Evolutionary conservation across 129 eudicot genomes (phyloP), one percentile per base, ranked within the genome.

Genomic region (Helichrysum umbraculigerum): DNA sequence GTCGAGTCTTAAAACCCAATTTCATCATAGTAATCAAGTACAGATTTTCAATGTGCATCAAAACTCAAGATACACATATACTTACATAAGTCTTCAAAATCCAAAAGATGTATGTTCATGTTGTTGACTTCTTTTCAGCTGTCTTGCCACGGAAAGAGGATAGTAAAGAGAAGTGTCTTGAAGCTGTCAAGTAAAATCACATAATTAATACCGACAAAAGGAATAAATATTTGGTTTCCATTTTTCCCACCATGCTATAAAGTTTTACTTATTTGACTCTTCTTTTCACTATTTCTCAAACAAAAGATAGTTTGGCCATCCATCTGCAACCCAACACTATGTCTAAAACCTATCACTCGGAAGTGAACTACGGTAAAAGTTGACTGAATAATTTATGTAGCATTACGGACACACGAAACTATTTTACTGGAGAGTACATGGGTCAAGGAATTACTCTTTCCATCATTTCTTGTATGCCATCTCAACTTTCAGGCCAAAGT

Each of bases 111-210:
- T 34, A 12, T n/a, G 58, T 57, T 82, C 81, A 88, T 29, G 89
- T 35, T 17, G 80, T 81, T 78, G 75, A 66, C 75, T 86, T 88
- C 92, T 89, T 89, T 51, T 86, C 98, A 63, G 86, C 81, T 1
- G 86, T 71, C 88, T 91, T 91, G 75, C 88, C 80, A 65, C 90
- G 87, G 76, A 92, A 92, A 39, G 91, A 86, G 4, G 98, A 86
- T 25, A 92, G 65, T 69, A 92, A 79, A 68, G 98, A 92, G 85
- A 92, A 92, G 71, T 86, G 90, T 52, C 93, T 86, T 57, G 91
- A 87, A 68, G 89, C 98, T 92, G 91, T 5, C 51, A 68, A 37
- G 51, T 39, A 32, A 28, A 21, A 65, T 71, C 67, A 66, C 66
- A 80, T 20, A 19, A 28, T 37, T 58, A 74, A 17, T 25, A 34